These are phyloP conservation scores for Chrysopogon serrulatus DNA, from an alignment of 176 grass and related monocot genomes.

Conservation along the genomic window DNA sequence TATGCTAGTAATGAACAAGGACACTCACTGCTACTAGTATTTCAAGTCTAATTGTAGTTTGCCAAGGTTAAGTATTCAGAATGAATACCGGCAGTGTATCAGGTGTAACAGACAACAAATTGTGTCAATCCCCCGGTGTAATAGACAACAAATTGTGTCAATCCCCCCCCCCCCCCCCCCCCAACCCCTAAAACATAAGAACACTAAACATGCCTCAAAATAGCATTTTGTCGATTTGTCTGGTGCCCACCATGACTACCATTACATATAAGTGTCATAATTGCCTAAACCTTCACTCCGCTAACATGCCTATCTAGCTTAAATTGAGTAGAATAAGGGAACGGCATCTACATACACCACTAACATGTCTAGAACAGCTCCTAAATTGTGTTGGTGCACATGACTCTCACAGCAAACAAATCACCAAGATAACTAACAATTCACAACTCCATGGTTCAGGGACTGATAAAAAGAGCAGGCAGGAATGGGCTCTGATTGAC, in stretches of 20 bases:
- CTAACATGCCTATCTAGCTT: neutral
- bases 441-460: neutral
- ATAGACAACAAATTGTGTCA: neutral
- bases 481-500: neutral
- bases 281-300: neutral
- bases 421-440: neutral
- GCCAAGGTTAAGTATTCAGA: neutral
- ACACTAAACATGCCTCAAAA: neutral
- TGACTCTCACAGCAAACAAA: neutral
- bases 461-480: too few species aligned
- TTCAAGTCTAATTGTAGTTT: neutral
- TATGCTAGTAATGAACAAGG: neutral
- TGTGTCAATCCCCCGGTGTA: neutral
- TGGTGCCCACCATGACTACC: neutral
- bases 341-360: neutral
- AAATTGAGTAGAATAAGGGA: neutral
- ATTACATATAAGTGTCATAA: neutral
- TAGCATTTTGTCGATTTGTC: neutral
- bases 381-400: neutral
- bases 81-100: neutral
- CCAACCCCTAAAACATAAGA: neutral
- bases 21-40: neutral
- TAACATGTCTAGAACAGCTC: neutral
- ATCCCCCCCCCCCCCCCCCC: too few species aligned
- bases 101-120: neutral